Conservation (phyloP, 2,329 filamentous ascomycete genomes). For the Onygena corvina region DNA sequence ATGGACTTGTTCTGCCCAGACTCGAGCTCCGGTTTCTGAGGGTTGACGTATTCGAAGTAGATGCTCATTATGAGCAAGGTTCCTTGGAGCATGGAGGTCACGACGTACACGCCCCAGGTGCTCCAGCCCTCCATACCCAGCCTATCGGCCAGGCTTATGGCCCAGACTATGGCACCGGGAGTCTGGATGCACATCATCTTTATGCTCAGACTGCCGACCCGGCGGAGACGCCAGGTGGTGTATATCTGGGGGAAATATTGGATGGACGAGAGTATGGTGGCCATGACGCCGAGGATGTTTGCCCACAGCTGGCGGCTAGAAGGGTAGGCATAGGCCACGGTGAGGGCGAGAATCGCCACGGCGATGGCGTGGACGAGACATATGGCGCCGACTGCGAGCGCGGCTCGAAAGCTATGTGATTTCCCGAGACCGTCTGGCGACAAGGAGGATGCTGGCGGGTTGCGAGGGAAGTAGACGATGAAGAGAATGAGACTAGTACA, state of each 20-base stretch:
- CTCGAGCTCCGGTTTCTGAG: slow-evolving; percentile 34
- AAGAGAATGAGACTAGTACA: slow-evolving; percentile 69
- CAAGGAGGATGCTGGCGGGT: slow-evolving; percentile 39
- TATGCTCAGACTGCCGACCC: slow-evolving; percentile 83
- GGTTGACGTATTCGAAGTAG: slow-evolving; percentile 46
- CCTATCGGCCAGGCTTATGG: slow-evolving; percentile 66
- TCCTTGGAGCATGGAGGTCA: slow-evolving; percentile 79
- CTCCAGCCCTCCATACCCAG: slow-evolving; percentile 82
- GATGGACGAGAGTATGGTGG: slow-evolving; percentile 64
- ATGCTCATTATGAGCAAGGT: slow-evolving; percentile 67
- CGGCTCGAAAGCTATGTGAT: slow-evolving; percentile 62
- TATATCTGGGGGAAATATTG: slow-evolving; percentile 95
- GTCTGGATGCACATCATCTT: slow-evolving; percentile 98
- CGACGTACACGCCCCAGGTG: slow-evolving; percentile 81
- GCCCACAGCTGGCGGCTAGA: slow-evolving; percentile 64
- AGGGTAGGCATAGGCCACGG: slow-evolving; percentile 55
- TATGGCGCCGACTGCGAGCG: slow-evolving; percentile 58
- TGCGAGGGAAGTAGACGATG: slow-evolving; percentile 78
- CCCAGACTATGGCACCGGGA: slow-evolving; percentile 81
- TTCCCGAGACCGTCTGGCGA: slow-evolving; percentile 26
- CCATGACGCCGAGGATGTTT: slow-evolving; percentile 68
- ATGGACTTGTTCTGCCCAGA: neutral
- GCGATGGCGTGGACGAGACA: slow-evolving; percentile 67
- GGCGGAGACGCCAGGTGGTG: slow-evolving; percentile 74
- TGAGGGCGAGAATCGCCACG: slow-evolving; percentile 50